Conservation (phyloP, 2,329 filamentous ascomycete species). For the Sarocladiaceae sp. region DNA sequence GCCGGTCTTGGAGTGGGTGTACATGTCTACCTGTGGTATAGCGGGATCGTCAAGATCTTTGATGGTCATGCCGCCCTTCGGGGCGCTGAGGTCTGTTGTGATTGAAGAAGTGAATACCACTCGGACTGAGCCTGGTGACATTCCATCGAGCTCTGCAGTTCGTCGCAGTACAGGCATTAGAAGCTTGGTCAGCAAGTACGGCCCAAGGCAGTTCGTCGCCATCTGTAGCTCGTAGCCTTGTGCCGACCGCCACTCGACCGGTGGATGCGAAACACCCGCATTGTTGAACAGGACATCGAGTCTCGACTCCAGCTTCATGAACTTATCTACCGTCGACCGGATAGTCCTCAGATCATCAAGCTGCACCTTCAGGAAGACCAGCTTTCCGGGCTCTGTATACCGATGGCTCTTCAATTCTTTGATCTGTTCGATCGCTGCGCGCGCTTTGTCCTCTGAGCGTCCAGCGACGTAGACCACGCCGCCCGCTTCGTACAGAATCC, state of each 20-base stretch:
- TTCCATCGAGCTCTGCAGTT: background rate
- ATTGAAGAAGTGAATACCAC: background rate
- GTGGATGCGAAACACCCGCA: background rate
- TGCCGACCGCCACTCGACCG: slow-evolving; percentile 14
- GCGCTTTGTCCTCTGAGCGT: slow-evolving; percentile 34
- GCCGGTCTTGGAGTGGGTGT: background rate
- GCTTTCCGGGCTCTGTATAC: background rate
- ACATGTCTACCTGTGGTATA: background rate
- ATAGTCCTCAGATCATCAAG: background rate
- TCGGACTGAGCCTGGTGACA: background rate
- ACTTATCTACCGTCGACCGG: background rate
- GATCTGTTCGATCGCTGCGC: slow-evolving; percentile 34
- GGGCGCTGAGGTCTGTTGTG: background rate
- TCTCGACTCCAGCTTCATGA: background rate
- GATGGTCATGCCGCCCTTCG: background rate
- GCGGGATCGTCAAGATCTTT: background rate
- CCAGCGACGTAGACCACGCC: slow-evolving; percentile 47
- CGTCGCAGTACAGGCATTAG: slow-evolving; percentile 1
- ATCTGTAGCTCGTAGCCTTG: slow-evolving; percentile 13
- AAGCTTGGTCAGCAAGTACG: slow-evolving; percentile 10
- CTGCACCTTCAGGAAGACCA: background rate
- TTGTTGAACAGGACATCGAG: slow-evolving; percentile 11
- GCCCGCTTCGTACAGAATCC: slow-evolving; percentile 44
- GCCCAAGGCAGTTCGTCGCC: slow-evolving; percentile 9
- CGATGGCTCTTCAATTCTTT: too few species aligned